Evolutionary conservation across 768 basidiomycete genomes (phyloP), one percentile per base, ranked within the genome.

Genomic region (Suillus tomentosus): DNA sequence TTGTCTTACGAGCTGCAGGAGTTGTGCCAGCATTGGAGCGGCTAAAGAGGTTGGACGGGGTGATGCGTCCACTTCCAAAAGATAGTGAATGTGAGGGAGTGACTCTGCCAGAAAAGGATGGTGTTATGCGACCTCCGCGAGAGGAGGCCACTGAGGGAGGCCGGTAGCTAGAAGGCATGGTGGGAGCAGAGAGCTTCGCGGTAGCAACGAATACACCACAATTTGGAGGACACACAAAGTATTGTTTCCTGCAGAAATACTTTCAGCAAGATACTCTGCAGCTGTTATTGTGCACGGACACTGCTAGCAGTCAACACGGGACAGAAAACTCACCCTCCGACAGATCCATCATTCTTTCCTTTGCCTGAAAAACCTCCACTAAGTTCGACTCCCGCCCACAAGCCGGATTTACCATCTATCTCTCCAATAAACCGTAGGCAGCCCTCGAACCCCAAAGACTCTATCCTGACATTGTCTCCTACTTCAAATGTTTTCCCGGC

Each of bases 301-400:
- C 31, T 15, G 55, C 22, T 27, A 27, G 31, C 53, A 54, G 53
- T 36, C 13, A 36, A 36, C 19, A 36, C 19, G 10, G 31, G 13
- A 34, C 19, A 54, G 53, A 36, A 7, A 24, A 83, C 94, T 80
- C 73, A 97, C 96, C 93, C 94, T 66, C 81, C 84, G 5, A 96
- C 95, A 53, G 87, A 85, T 40, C 96, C 96, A 70, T 98, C 87
- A 70, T 99, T 99, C 80, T 99, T 99, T 1, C 96, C 96, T 74
- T 91, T 92, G 22, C 96, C 95, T 19, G 83, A 76, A 72, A 95
- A 96, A 7, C 92, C 92, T 42, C 89, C 90, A 68, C 85, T 80
- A 24, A 99, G 81, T 76, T 98, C 94, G 24, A 99, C 93, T 15
- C 96, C 96, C 17, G 93, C 96, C 92, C 94, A 99, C 7, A 88